Conservation (phyloP, 2,329 filamentous ascomycete genomes). For the Microdochium nivale region DNA sequence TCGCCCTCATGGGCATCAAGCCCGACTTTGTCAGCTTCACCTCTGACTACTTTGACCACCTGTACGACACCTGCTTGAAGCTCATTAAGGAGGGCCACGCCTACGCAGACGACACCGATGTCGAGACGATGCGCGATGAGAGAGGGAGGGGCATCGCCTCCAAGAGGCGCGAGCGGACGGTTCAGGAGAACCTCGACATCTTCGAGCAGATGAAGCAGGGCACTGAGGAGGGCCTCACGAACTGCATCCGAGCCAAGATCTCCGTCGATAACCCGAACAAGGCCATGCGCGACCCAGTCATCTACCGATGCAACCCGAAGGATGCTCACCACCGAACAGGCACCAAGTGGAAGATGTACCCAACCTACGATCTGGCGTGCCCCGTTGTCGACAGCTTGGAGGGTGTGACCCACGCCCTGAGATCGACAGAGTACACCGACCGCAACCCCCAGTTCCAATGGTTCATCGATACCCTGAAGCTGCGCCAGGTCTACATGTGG, state of each 20-base stretch:
- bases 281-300: slow-evolving; percentile 91
- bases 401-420: slow-evolving; percentile 74
- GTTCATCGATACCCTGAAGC: slow-evolving; percentile 67
- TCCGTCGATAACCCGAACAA: slow-evolving; percentile 90
- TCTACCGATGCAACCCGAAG: slow-evolving; percentile 81
- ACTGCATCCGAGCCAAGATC: slow-evolving; percentile 94
- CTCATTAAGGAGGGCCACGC: slow-evolving; percentile 83
- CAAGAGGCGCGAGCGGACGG: slow-evolving; percentile 64
- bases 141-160: slow-evolving; percentile 78
- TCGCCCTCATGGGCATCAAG: slow-evolving; percentile 84
- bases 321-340: slow-evolving; percentile 69
- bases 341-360: slow-evolving; percentile 74
- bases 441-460: slow-evolving; percentile 81
- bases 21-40: slow-evolving; percentile 84
- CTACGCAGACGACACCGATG: slow-evolving; percentile 90
- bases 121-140: slow-evolving; percentile 79
- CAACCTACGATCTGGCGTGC: slow-evolving; percentile 81
- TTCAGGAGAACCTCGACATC: slow-evolving; percentile 77
- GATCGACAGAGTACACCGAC: slow-evolving; percentile 82
- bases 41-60: slow-evolving; percentile 88
- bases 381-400: slow-evolving; percentile 74
- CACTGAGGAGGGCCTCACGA: slow-evolving; percentile 66
- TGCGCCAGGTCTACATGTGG: slow-evolving; percentile 76
- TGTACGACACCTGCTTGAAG: slow-evolving; percentile 77
- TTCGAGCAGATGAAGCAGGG: slow-evolving; percentile 93